Percentiles rank a stretch among this genome's conserved stretches.
Conservation (phyloP, 2,329 filamentous ascomycete species). For the Sclerotinia subarctica region DNA sequence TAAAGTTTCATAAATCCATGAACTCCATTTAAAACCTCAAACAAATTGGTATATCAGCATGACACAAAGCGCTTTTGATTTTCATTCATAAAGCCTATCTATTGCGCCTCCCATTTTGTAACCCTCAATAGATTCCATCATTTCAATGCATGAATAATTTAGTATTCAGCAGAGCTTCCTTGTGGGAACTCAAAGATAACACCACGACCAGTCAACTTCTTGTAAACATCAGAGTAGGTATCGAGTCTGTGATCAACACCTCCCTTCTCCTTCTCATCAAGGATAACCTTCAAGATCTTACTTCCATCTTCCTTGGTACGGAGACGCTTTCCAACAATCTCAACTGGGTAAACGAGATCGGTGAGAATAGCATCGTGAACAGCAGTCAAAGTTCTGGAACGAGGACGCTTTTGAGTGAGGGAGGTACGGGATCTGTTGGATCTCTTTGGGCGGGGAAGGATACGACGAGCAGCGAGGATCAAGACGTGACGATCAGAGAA, state of each 20-base stretch:
- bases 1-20: neutral
- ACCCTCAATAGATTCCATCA: conserved; percentile 17
- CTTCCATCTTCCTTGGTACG: conserved; percentile 98
- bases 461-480: conserved; percentile 98
- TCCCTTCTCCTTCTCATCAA: conserved; percentile 99
- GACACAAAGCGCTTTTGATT: conserved; percentile 20
- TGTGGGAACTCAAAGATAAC: conserved; percentile 99
- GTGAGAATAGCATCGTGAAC: conserved; percentile 98
- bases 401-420: conserved; percentile 98
- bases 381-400: conserved; percentile 94
- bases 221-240: conserved; percentile 99
- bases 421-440: conserved; percentile 93
- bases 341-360: conserved; percentile 98
- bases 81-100: conserved; percentile 21
- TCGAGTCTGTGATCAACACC: conserved; percentile 99
- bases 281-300: conserved; percentile 98
- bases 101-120: conserved; percentile 17
- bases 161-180: conserved; percentile 74
- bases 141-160: conserved; percentile 44
- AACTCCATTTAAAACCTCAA: conserved; percentile 7
- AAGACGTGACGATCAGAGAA: conserved; percentile 99
- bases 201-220: conserved; percentile 90
- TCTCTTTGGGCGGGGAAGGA: conserved; percentile 97
- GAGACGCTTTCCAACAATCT: conserved; percentile 99
- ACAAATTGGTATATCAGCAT: conserved; percentile 19